phyloP scores from a whole-genome alignment of 2,329 filamentous ascomycete genomes.

The Pyrenophora seminiperda region DNA sequence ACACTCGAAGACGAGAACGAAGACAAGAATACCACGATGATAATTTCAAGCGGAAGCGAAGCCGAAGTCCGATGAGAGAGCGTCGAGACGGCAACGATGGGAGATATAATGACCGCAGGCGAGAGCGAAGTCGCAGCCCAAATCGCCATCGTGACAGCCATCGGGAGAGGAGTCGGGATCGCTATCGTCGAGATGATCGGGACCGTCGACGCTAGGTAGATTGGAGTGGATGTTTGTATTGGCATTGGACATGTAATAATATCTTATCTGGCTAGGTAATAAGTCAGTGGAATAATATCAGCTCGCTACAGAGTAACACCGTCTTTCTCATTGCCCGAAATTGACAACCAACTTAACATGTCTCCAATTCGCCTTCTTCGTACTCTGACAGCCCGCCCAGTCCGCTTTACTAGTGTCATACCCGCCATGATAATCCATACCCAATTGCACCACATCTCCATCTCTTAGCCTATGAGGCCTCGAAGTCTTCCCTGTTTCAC shows the following conservation, averaged over 20 bases:
- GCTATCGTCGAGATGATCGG: slow-evolving; percentile 48
- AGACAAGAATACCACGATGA: slow-evolving; percentile 46
- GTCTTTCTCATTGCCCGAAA: not conserved
- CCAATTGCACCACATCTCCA: not conserved
- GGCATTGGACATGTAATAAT: too few species aligned
- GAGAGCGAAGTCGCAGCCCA: slow-evolving; percentile 38
- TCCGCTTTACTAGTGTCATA: not conserved
- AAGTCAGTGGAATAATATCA: too few species aligned
- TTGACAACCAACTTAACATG: not conserved
- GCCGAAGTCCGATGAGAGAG: slow-evolving; percentile 41
- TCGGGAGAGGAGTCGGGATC: slow-evolving; percentile 48
- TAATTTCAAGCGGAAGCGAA: slow-evolving; percentile 47
- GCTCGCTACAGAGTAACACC: not conserved
- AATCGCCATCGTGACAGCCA: slow-evolving; percentile 43
- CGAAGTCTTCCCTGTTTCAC: not conserved
- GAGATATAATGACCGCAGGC: slow-evolving; percentile 32
- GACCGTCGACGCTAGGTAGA: slow-evolving; percentile 34
- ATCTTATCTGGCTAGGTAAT: too few species aligned
- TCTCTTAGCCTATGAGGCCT: not conserved
- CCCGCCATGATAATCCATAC: not conserved
- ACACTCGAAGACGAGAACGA: slow-evolving; percentile 40
- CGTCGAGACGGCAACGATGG: slow-evolving; percentile 40
- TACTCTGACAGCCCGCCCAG: not conserved
- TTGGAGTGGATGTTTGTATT: too few species aligned
- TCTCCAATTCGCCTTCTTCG: not conserved